Evolutionary conservation across 2,329 filamentous ascomycete species (phyloP), one percentile per base, ranked within the genome.

Genomic region (Trichoderma citrinoviride): DNA sequence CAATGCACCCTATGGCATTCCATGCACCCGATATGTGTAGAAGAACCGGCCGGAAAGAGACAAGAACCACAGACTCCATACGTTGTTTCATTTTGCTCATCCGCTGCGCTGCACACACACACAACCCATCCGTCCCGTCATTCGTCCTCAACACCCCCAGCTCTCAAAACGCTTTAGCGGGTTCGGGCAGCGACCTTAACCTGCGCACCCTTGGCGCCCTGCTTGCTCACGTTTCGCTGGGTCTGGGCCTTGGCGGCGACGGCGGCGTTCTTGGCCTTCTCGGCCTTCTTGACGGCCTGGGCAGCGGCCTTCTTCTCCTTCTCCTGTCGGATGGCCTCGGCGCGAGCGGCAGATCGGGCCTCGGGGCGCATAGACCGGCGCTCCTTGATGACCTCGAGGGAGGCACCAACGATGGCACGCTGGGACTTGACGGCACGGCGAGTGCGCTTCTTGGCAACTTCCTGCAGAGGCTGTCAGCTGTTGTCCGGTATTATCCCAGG

Each of bases 331-430:
- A 98, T 93, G 81, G 95, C 94, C 75, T 89, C 85, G 73, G 86
- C 84, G 79, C 95, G 94, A 78, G 93, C 93, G 77, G 95, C 95
- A 76, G 88, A 86, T 80, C 95, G 93, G 79, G 93, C 94, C 86
- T 98, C 95, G 75, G 95, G 95, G 81, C 95, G 92, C 87, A 92
- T 89, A 76, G 87, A 82, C 78, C 95, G 93, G 85, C 92, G 92
- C 90, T 99, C 95, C 90, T 97, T 98, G 89, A 99, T 98, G 79
- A 98, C 93, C 81, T 99, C 95, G 82, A 99, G 93, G 71, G 95
- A 97, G 74, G 95, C 95, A 88, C 95, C 95, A 75, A 99, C 95
- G 82, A 99, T 96, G 80, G 90, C 94, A 87, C 95, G 93, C 89
- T 99, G 95, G 82, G 91, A 82, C 91, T 99, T 99, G 85, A 99